Conservation (phyloP, 2,329 filamentous ascomycete species). For the Apiospora aurea region DNA sequence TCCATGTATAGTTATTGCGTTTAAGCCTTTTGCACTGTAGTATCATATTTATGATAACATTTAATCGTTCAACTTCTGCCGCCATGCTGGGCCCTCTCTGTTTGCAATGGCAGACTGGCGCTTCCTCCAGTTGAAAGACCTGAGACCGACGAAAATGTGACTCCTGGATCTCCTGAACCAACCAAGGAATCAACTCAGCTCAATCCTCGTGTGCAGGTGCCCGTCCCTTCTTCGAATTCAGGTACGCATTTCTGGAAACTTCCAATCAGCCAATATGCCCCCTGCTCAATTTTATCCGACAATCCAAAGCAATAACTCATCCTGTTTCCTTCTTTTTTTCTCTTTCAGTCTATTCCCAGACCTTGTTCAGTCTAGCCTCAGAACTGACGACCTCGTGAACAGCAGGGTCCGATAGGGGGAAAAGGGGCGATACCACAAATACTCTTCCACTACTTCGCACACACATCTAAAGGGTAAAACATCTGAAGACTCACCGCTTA, state of each 20-base stretch:
- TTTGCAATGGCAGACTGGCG: too few species aligned
- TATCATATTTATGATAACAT: background rate
- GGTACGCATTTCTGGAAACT: constrained; percentile 39
- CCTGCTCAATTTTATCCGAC: background rate
- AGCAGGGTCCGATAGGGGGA: background rate
- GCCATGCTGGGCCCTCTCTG: too few species aligned
- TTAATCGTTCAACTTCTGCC: background rate
- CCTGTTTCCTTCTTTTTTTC: background rate
- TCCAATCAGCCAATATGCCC: constrained; percentile 25
- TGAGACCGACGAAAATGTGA: too few species aligned
- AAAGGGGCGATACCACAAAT: constrained; percentile 18
- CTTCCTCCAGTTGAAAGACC: too few species aligned
- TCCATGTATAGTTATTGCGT: background rate
- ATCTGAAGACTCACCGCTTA: constrained; percentile 73
- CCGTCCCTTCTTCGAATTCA: constrained; percentile 43
- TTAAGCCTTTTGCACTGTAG: background rate
- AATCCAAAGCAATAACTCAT: background rate
- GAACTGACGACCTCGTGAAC: too few species aligned
- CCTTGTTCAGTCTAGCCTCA: background rate
- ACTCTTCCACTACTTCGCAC: too few species aligned
- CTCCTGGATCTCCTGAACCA: too few species aligned
- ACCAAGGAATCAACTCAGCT: background rate
- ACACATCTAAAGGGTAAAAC: too few species aligned
- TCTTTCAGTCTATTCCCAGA: background rate
- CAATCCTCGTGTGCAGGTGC: background rate